Evolutionary conservation across 2,329 filamentous ascomycete species (phyloP), one percentile per base, ranked within the genome.

Genomic region (Beauveria scarabaeidicola): DNA sequence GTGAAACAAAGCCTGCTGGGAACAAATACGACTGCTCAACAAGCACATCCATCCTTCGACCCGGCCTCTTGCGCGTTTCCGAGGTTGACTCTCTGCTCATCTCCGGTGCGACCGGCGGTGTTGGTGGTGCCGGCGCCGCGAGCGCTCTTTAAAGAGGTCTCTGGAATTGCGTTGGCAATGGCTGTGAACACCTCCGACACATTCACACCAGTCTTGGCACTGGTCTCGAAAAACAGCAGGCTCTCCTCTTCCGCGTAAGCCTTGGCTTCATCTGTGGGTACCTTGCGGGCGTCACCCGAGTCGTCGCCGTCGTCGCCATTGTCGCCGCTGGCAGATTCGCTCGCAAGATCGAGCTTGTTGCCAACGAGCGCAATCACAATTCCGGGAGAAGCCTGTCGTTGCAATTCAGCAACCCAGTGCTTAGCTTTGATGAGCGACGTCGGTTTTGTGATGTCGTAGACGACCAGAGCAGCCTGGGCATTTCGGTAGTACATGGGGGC

Each of bases 401-500:
- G 93, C 60, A 99, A 83, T 77, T 99, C 93, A 60, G 93, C 93
- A 59, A 99, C 92, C 93, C 93, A 99, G 81, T 97, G 93, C 78
- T 96, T 96, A 57, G 94, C 94, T 79, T 99, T 97, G 75, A 91
- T 86, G 67, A 99, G 86, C 52, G 91, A 96, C 53, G 91, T 94
- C 47, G 92, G 89, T 76, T 97, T 97, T 63, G 94, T 99, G 68
- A 99, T 87, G 73, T 99, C 93, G 84, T 97, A 99, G 72, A 97
- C 93, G 63, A 99, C 93, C 66, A 99, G 89, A 15, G 94, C 94
- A 64, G 92, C 91, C 78, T 97, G 93, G 55, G 94, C 94, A 73
- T 99, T 97, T 76, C 93, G 91, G 81, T 97, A 97, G 83, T 99
- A 99, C 94, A 97, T 97, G 68, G 93, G 94, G 56, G 94, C 94